These are phyloP conservation scores for Penicillium goetzii DNA, from an alignment of 495 filamentous ascomycete genomes.

Conservation along the genomic window DNA sequence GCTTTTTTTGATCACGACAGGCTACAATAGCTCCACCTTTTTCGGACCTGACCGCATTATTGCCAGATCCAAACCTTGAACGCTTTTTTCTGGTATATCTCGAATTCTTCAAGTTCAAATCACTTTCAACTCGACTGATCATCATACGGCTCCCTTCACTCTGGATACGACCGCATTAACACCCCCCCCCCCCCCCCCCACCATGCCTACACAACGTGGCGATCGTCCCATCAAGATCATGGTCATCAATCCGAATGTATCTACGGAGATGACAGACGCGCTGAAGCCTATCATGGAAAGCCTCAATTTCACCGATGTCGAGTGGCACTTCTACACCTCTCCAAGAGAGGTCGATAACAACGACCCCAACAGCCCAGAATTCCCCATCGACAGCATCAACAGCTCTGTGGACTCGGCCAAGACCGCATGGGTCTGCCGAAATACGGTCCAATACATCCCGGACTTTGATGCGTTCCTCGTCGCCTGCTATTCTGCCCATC, in stretches of 20 bases:
- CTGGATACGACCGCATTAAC: neutral
- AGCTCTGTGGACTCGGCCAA: conserved; percentile 53
- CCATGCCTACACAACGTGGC: conserved; percentile 25
- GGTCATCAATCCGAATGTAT: conserved; percentile 92
- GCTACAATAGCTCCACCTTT: conserved; percentile 14
- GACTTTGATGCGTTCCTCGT: conserved; percentile 78
- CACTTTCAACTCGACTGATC: neutral
- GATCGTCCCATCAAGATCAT: conserved; percentile 56
- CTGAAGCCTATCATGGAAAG: conserved; percentile 65
- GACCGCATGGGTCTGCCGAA: conserved; percentile 60
- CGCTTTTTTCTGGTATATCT: neutral
- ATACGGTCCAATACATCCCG: conserved; percentile 55
- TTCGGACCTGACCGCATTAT: conserved; percentile 18
- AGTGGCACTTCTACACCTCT: conserved; percentile 61
- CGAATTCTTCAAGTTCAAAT: neutral
- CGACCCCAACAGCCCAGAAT: conserved; percentile 32
- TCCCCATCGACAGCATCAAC: conserved; percentile 50
- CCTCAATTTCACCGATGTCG: conserved; percentile 52
- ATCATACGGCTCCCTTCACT: neutral
- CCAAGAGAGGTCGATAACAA: conserved; percentile 39
- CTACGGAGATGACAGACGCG: conserved; percentile 75
- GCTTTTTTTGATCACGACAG: conserved; percentile 11
- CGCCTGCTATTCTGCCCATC: conserved; percentile 88
- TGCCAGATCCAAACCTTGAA: neutral
- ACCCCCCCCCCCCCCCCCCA: conserved; percentile 12